A percentile compares a stretch with the other conserved stretches of the same genome.
phyloP scores from a whole-genome alignment of 1,284 basidiomycete species.

The Ustilago esculenta region DNA sequence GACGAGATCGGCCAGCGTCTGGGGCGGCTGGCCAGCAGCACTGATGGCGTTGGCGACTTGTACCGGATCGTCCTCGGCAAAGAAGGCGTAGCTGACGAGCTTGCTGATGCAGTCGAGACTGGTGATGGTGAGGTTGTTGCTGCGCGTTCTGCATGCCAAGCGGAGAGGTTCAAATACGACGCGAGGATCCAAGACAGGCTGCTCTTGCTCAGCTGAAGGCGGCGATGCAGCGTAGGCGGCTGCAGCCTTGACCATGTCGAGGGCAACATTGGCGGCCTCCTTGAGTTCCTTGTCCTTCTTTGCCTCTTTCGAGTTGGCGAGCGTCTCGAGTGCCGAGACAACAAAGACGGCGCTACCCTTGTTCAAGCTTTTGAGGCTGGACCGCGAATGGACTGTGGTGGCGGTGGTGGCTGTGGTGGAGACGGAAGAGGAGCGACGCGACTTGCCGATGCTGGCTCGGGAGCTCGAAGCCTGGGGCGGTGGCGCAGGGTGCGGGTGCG shows the following conservation, averaged over 20 bases:
- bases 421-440: conserved; percentile 43
- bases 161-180: conserved; percentile 66
- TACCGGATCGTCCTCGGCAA: conserved; percentile 60
- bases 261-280: conserved; percentile 51
- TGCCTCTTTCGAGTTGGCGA: conserved; percentile 60
- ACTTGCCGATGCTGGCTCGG: conserved; percentile 29
- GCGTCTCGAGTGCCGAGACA: conserved; percentile 60
- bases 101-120: conserved; percentile 66
- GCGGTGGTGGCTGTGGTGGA: conserved; percentile 43
- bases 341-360: conserved; percentile 64
- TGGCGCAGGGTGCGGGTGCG: background rate
- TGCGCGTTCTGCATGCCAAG: conserved; percentile 60
- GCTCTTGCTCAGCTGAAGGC: conserved; percentile 22
- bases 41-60: conserved; percentile 21
- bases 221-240: conserved; percentile 24
- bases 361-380: conserved; percentile 52
- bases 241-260: conserved; percentile 64
- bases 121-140: conserved; percentile 58
- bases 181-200: conserved; percentile 58
- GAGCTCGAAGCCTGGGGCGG: conserved; percentile 21
- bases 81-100: conserved; percentile 65
- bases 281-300: conserved; percentile 61
- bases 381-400: conserved; percentile 48
- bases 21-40: conserved; percentile 30
- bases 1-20: conserved; percentile 61